phyloP scores from a whole-genome alignment of 2,329 filamentous ascomycete genomes.

The Fusarium humuli region DNA sequence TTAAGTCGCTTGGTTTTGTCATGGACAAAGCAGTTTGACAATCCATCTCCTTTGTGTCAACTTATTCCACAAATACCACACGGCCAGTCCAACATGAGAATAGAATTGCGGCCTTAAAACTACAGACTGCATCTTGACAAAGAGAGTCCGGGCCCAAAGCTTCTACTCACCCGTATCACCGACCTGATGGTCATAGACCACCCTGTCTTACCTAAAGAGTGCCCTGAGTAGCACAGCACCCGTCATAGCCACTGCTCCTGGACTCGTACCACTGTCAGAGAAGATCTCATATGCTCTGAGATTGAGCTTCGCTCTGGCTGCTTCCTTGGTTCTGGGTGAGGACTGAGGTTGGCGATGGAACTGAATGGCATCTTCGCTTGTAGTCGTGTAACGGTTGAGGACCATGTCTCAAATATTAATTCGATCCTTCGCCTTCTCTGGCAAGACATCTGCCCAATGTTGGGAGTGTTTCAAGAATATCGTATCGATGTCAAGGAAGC shows the following conservation, averaged over 20 bases:
- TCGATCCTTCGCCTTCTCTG: conserved; percentile 40
- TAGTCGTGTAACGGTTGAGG: conserved; percentile 42
- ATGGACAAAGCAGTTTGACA: not conserved
- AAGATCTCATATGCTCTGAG: conserved; percentile 45
- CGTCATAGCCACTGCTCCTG: conserved; percentile 51
- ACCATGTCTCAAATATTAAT: conserved; percentile 51
- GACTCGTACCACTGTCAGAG: conserved; percentile 50
- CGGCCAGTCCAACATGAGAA: not conserved
- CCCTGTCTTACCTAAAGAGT: conserved; percentile 31
- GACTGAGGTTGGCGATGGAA: conserved; percentile 39
- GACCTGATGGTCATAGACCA: conserved; percentile 31
- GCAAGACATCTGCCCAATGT: conserved; percentile 31
- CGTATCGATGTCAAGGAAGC: conserved; percentile 32
- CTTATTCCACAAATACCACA: not conserved
- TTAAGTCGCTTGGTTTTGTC: not conserved
- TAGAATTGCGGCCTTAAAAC: not conserved
- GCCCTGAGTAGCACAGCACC: conserved; percentile 51
- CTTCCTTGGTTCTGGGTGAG: conserved; percentile 17
- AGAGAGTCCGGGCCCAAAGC: conserved; percentile 1
- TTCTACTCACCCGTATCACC: conserved; percentile 21
- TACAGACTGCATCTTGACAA: not conserved
- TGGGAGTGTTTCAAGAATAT: conserved; percentile 45
- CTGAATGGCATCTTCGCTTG: conserved; percentile 35
- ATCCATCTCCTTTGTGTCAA: not conserved
- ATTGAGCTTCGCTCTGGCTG: conserved; percentile 6